A percentile compares a stretch with the other conserved stretches of the same genome.
Conservation (phyloP, 495 filamentous ascomycete genomes). For the Daldinia grandis region DNA sequence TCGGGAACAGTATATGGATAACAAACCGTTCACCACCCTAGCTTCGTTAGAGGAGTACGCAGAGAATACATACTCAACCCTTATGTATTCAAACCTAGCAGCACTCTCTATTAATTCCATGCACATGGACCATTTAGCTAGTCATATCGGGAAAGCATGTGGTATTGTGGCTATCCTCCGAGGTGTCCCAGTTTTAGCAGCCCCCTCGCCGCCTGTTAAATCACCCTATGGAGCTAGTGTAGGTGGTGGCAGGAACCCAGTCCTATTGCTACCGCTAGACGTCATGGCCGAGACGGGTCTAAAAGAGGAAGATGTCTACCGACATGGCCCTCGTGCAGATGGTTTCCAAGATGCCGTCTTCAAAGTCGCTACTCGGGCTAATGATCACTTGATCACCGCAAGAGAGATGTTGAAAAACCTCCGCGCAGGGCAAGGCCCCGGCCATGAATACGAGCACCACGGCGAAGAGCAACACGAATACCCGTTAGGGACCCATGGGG, state of each 20-base stretch:
- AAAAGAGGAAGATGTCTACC: conserved; percentile 86
- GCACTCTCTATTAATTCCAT: conserved; percentile 77
- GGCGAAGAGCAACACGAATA: conserved; percentile 80
- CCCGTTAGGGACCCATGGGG: conserved; percentile 38
- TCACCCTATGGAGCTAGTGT: conserved; percentile 50
- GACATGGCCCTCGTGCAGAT: conserved; percentile 75
- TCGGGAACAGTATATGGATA: conserved; percentile 83
- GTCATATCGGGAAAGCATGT: conserved; percentile 91
- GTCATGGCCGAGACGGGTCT: conserved; percentile 83
- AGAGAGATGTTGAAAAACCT: conserved; percentile 88
- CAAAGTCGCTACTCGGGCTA: conserved; percentile 87
- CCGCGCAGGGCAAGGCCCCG: conserved; percentile 72
- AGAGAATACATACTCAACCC: conserved; percentile 90
- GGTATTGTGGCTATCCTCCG: conserved; percentile 86
- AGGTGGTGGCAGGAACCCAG: conserved; percentile 50
- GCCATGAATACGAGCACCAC: conserved; percentile 87
- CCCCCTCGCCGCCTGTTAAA: conserved; percentile 67
- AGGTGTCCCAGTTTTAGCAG: conserved; percentile 84
- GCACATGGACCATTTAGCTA: conserved; percentile 90
- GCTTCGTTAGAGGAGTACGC: conserved; percentile 84
- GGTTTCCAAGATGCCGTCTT: conserved; percentile 92
- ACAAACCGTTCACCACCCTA: conserved; percentile 79
- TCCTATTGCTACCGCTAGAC: conserved; percentile 79
- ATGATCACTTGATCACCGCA: conserved; percentile 94
- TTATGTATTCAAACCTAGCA: conserved; percentile 89